Evolutionary conservation across 345 rosid genomes (phyloP), one percentile per base, ranked within the genome.

Genomic region (Heritiera fomes): DNA sequence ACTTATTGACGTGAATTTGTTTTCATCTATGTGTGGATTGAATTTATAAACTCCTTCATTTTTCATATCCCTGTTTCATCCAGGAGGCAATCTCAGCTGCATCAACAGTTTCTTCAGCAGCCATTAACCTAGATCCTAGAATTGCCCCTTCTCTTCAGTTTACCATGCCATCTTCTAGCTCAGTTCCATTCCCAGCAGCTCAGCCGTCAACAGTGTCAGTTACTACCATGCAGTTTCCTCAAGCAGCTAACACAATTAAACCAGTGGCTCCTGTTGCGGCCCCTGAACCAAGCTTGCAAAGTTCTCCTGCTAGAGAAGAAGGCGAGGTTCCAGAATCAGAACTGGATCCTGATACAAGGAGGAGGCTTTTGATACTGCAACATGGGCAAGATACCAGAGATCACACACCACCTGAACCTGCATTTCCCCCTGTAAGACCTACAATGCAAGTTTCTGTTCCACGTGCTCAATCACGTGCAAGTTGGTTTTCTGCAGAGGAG

Each of bases 271-370:
- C 86, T 78, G 86, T 85, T 81, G 77, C 67, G 69, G 84, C 85
- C 65, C 79, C 89, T 67, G 98, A 97, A 78, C 86, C 87, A 80
- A 93, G 87, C 85, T 83, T 92, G 89, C 98, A 90, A 78, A 87
- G 84, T 86, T 97, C 99, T 80, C 99, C 97, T 60, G 98, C 93
- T 65, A 90, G 98, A 82, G 99, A 94, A 88, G 99, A 97, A 84
- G 99, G 99, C 59, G 99, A 97, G 87, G 98, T 94, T 63, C 98
- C 97, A 53, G 98, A 93, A 86, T 94, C 99, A 71, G 99, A 97
- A 83, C 80, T 97, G 82, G 99, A 97, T 88, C 99, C 98, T 46
- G 94, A 93, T 86, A 94, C 98, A 32, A 86, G 98, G 84, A 91
- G 99, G 90, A 83, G 97, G 84, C 98, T 97, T 79, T 98, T 97